Conservation (phyloP, 768 basidiomycete genomes). For the Rhodotorula paludigena region DNA sequence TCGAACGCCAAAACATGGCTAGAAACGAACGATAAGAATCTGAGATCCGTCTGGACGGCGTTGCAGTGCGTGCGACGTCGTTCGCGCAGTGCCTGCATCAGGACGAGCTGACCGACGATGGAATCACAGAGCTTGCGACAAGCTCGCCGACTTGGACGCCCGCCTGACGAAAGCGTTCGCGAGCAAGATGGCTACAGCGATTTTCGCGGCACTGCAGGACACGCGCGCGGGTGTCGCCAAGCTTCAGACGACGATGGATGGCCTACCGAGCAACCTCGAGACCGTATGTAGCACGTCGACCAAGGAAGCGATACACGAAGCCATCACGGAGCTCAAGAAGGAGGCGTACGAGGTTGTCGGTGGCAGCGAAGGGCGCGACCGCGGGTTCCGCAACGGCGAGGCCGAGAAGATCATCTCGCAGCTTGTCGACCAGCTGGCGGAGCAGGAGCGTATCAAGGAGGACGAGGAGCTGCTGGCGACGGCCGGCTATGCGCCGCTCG, state of each 20-base stretch:
- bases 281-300: slow-evolving; percentile 14
- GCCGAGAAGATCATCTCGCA: slow-evolving; percentile 36
- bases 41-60: slow-evolving; percentile 24
- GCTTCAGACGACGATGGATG: slow-evolving; percentile 35
- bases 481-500: neutral
- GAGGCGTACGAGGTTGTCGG: slow-evolving; percentile 28
- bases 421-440: slow-evolving; percentile 35
- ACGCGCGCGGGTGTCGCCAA: slow-evolving; percentile 13
- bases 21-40: slow-evolving; percentile 24
- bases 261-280: slow-evolving; percentile 20
- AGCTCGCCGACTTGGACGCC: slow-evolving; percentile 25
- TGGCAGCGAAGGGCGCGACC: neutral
- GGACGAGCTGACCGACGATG: neutral
- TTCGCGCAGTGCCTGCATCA: neutral
- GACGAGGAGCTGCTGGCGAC: slow-evolving; percentile 12
- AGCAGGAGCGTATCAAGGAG: slow-evolving; percentile 28
- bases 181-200: slow-evolving; percentile 29
- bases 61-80: neutral
- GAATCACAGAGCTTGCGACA: slow-evolving; percentile 23
- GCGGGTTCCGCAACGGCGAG: slow-evolving; percentile 31
- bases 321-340: slow-evolving; percentile 32
- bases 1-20: slow-evolving; percentile 26
- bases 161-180: slow-evolving; percentile 33
- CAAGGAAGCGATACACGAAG: slow-evolving; percentile 29
- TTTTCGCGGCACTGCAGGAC: slow-evolving; percentile 33